Conservation (phyloP, 1,284 basidiomycete genomes). For the Puccinia horiana region DNA sequence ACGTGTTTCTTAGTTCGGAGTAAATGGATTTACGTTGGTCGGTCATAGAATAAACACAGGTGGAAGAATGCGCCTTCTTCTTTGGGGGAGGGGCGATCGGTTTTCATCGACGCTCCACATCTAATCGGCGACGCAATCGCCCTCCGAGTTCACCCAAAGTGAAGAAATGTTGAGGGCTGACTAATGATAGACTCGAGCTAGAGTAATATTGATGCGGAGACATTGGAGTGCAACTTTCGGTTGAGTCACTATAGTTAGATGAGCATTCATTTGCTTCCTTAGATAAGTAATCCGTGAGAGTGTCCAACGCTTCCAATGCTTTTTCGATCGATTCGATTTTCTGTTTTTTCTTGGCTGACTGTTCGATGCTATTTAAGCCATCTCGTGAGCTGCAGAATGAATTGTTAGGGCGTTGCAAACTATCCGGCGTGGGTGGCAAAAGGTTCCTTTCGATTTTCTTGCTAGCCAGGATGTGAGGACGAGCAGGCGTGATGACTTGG, state of each 20-base stretch:
- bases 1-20: not conserved
- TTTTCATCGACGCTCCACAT: slow-evolving; percentile 12
- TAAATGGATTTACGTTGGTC: not conserved
- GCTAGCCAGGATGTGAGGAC: not conserved
- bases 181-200: not conserved
- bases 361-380: not conserved
- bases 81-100: not conserved
- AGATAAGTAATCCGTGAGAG: slow-evolving; percentile 14
- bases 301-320: slow-evolving; percentile 22
- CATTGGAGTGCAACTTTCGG: not conserved
- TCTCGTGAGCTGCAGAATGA: not conserved
- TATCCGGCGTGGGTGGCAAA: slow-evolving; percentile 2
- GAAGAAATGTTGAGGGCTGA: slow-evolving; percentile 36
- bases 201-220: not conserved
- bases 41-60: not conserved
- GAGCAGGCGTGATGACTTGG: not conserved
- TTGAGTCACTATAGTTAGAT: not conserved
- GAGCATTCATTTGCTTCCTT: not conserved
- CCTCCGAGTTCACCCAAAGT: slow-evolving; percentile 23
- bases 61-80: not conserved
- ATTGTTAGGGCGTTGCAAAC: not conserved
- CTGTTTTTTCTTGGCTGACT: not conserved
- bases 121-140: slow-evolving; percentile 9
- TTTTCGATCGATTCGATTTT: slow-evolving; percentile 22
- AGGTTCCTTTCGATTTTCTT: not conserved